Evolutionary conservation across 805 yeast species (phyloP).

Genomic region (Myxozyma udenii): DNA sequence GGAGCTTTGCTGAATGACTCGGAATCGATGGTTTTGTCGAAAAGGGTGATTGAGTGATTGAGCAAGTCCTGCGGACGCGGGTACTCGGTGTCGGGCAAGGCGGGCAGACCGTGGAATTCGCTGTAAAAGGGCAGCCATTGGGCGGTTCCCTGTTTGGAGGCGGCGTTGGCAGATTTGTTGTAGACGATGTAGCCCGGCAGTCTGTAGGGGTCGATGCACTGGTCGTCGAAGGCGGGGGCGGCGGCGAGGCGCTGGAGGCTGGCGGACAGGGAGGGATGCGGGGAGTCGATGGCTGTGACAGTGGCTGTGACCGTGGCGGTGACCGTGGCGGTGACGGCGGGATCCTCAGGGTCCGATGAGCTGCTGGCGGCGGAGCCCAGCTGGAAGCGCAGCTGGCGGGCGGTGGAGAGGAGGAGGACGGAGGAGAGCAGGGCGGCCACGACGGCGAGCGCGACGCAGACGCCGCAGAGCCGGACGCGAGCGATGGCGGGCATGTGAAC

Average conservation of each 20-base stretch:
- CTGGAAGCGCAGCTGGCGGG: neutral
- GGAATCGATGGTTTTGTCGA: neutral
- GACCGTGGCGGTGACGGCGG: neutral
- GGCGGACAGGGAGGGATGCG: too few relatives aligned
- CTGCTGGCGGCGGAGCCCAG: neutral
- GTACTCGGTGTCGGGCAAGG: slow-evolving; percentile 1
- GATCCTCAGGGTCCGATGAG: neutral
- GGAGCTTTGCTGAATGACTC: neutral
- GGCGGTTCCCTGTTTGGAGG: neutral
- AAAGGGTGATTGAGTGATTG: neutral
- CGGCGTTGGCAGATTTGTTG: neutral
- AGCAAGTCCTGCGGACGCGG: neutral
- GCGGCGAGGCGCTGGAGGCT: slow-evolving; percentile 1
- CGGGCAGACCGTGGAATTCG: slow-evolving; percentile 1
- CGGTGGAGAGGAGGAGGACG: neutral
- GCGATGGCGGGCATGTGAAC: too few relatives aligned
- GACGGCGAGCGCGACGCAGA: neutral
- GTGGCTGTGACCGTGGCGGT: neutral
- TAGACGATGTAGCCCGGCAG: slow-evolving; percentile 9
- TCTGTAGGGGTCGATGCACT: slow-evolving; percentile 15
- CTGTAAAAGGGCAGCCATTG: slow-evolving; percentile 4
- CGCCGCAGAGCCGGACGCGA: neutral
- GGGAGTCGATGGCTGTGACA: neutral
- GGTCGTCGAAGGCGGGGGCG: neutral
- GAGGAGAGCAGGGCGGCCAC: neutral